phyloP scores from a whole-genome alignment of 352 stramenopile species.

The Pythium vanterpoolii region DNA sequence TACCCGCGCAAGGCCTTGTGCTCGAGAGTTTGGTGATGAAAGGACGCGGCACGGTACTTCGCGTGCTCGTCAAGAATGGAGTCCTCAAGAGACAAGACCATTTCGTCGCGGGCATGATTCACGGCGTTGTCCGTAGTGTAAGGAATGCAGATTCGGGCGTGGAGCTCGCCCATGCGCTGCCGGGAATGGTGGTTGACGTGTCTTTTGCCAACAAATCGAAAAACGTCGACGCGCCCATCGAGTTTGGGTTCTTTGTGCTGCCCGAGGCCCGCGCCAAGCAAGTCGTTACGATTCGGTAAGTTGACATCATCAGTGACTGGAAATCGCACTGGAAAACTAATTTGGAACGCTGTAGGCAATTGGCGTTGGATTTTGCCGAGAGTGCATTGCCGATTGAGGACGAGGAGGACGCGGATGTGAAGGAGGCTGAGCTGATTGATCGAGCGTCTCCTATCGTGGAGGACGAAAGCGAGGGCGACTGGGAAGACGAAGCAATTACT shows the following conservation, averaged over 20 bases:
- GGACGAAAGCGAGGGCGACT: background rate
- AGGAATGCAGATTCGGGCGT: conserved; percentile 46
- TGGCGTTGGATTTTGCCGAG: conserved; percentile 70
- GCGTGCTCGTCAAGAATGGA: conserved; percentile 70
- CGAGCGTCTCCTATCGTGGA: background rate
- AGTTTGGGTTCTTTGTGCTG: conserved; percentile 77
- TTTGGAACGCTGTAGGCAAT: conserved; percentile 39
- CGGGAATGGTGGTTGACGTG: conserved; percentile 79
- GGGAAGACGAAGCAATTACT: background rate
- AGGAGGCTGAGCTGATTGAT: conserved; percentile 4
- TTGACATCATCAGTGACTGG: too few relatives aligned
- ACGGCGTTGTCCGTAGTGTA: conserved; percentile 66
- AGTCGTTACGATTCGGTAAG: conserved; percentile 70
- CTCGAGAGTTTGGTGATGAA: conserved; percentile 69
- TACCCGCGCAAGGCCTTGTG: conserved; percentile 56
- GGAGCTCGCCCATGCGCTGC: conserved; percentile 47
- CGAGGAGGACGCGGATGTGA: conserved; percentile 1
- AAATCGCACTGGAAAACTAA: too few relatives aligned
- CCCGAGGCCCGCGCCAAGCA: conserved; percentile 56
- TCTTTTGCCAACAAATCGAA: conserved; percentile 79
- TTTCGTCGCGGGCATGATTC: conserved; percentile 86
- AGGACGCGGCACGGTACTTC: conserved; percentile 64
- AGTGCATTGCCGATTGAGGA: conserved; percentile 38
- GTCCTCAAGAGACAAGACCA: conserved; percentile 63
- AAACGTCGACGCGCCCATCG: conserved; percentile 79